Evolutionary conservation across 2,329 filamentous ascomycete genomes (phyloP).

Genomic region (Escovopsis weberi): DNA sequence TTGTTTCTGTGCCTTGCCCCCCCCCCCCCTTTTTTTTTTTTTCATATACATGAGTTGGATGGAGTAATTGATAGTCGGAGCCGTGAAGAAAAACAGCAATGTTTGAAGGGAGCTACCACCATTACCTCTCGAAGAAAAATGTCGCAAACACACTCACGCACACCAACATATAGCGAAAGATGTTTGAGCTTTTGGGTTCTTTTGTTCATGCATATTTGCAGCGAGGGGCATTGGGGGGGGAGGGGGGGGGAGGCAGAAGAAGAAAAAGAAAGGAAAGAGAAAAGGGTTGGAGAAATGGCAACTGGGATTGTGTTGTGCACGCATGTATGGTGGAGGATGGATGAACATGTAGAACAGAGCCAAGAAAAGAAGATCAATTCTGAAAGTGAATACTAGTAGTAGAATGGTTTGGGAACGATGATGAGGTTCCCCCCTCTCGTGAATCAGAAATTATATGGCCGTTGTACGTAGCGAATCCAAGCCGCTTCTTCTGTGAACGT

Average conservation of each 20-base stretch:
- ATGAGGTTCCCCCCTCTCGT: too few relatives aligned
- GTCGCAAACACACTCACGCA: neutral
- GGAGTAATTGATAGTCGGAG: constrained; percentile 4
- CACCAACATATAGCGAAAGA: too few relatives aligned
- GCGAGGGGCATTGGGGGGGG: neutral
- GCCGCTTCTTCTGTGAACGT: too few relatives aligned
- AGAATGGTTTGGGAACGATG: too few relatives aligned
- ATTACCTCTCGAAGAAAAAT: too few relatives aligned
- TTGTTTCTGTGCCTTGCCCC: too few relatives aligned
- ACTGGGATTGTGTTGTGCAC: too few relatives aligned
- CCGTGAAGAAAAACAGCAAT: constrained; percentile 1
- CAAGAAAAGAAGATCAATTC: neutral
- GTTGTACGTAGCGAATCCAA: too few relatives aligned
- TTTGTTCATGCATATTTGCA: constrained; percentile 2
- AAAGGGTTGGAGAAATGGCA: neutral
- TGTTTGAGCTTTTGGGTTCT: neutral
- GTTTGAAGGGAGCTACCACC: constrained; percentile 1
- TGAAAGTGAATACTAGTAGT: too few relatives aligned
- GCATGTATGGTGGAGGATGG: neutral
- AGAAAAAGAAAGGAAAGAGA: neutral
- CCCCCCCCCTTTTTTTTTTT: too few relatives aligned
- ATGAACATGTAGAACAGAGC: neutral
- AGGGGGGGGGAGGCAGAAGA: neutral
- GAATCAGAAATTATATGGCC: too few relatives aligned
- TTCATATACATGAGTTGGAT: constrained; percentile 17